These are phyloP conservation scores for Penicillium tannophilum DNA, from an alignment of 495 filamentous ascomycete species.

Conservation along the genomic window DNA sequence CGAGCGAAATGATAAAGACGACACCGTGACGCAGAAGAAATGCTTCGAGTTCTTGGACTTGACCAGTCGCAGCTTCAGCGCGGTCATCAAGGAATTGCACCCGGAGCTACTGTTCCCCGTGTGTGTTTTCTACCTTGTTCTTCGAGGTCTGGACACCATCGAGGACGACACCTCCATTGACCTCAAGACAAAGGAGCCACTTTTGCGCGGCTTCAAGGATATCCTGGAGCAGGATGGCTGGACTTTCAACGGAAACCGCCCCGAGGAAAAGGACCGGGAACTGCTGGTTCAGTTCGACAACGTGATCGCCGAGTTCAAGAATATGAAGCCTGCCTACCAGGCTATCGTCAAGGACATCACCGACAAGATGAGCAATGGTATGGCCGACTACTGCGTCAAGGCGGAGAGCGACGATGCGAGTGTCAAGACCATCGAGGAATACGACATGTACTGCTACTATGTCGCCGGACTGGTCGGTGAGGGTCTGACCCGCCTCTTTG, in stretches of 20 bases:
- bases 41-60: conserved; percentile 86
- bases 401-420: conserved; percentile 75
- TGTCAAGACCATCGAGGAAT: conserved; percentile 82
- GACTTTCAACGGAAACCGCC: conserved; percentile 83
- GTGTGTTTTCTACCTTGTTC: conserved; percentile 87
- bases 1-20: conserved; percentile 73
- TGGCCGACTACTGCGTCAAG: conserved; percentile 92
- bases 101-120: conserved; percentile 90
- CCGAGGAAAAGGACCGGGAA: conserved; percentile 91
- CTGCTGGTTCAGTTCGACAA: conserved; percentile 89
- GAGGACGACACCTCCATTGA: conserved; percentile 97
- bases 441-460: conserved; percentile 96
- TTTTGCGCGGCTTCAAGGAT: conserved; percentile 79
- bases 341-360: conserved; percentile 93
- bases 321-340: conserved; percentile 82
- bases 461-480: conserved; percentile 97
- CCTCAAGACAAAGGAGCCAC: conserved; percentile 77
- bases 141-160: conserved; percentile 92
- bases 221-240: conserved; percentile 81
- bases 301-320: conserved; percentile 83
- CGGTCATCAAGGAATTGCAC: conserved; percentile 94
- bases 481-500: conserved; percentile 87
- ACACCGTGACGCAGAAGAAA: conserved; percentile 67
- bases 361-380: conserved; percentile 94
- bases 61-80: conserved; percentile 90